phyloP scores from a whole-genome alignment of 1,139 yeast species.

The Pneumocystis sp. region DNA sequence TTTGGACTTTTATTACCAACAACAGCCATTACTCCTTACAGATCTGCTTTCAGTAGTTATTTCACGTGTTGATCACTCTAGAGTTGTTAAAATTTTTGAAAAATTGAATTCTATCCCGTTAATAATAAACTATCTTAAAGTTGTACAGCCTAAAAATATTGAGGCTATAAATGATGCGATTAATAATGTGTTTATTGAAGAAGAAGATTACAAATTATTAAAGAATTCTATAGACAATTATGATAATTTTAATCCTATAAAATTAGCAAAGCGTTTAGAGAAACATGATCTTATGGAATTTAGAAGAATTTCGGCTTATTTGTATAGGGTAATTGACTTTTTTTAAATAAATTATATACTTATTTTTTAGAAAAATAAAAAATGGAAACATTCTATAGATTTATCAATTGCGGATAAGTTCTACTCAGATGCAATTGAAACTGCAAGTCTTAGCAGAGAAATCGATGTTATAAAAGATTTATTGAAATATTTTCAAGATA shows the following conservation, averaged over 20 bases:
- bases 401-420: slow-evolving; percentile 81
- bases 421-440: slow-evolving; percentile 88
- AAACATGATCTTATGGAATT: slow-evolving; percentile 81
- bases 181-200: slow-evolving; percentile 89
- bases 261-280: slow-evolving; percentile 83
- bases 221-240: slow-evolving; percentile 75
- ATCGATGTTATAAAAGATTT: slow-evolving; percentile 77
- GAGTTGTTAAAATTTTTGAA: slow-evolving; percentile 89
- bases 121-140: slow-evolving; percentile 85
- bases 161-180: slow-evolving; percentile 88
- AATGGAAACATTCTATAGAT: slow-evolving; percentile 77
- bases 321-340: slow-evolving; percentile 40
- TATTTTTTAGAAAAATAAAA: slow-evolving; percentile 51
- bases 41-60: slow-evolving; percentile 73
- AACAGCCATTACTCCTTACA: slow-evolving; percentile 80
- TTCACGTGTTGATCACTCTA: slow-evolving; percentile 86
- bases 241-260: slow-evolving; percentile 84
- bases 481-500: slow-evolving; percentile 83
- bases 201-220: slow-evolving; percentile 84
- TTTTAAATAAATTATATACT: not conserved
- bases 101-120: slow-evolving; percentile 91
- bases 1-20: slow-evolving; percentile 79
- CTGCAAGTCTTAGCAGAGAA: slow-evolving; percentile 73
- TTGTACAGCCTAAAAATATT: slow-evolving; percentile 80
- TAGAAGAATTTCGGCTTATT: slow-evolving; percentile 88